Base-by-base conservation (phyloP, 2,329 filamentous ascomycete genomes). In the Raffaelea ambrosiae region DNA sequence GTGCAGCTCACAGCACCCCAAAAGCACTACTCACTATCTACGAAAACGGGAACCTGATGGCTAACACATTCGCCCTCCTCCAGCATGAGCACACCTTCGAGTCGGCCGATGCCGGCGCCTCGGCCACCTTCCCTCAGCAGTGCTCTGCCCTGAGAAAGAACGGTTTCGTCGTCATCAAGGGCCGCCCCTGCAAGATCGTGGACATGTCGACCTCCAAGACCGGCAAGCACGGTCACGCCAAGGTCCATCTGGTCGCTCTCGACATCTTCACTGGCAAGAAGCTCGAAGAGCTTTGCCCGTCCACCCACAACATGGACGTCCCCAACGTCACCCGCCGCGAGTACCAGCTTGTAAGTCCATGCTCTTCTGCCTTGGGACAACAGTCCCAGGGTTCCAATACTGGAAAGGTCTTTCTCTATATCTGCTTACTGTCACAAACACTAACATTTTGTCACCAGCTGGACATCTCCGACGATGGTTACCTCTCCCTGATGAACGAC, bases 201-300 rank as follows among this genome's bases (percentile, higher is more conserved):
- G 93, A 98, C 68, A 98, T 98, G 94, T 95, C 89, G 61, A 98
- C 93, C 78, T 98, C 93, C 72, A 98, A 98, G 90, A 98, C 93
- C 61, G 93, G 93, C 76, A 98, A 98, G 88, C 93, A 98, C 86
- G 93, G 93, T 73, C 94, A 98, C 87, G 93, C 93, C 76, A 98
- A 98, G 85, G 93, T 98, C 71, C 91, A 98, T 77, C 77, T 98
- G 63, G 86, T 96, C 66, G 93, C 89, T 68, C 83, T 94, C 70
- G 93, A 98, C 72, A 97, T 98, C 79, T 98, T 98, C 85, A 98
- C 90, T 59, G 80, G 80, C 82, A 98, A 96, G 88, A 98, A 98
- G 84, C 81, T 95, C 59, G 93, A 98, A 79, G 94, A 98, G 77
- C 83, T 98, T 55, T 96, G 84, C 73, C 93, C 93, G 61, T 98